Percentiles rank a stretch among this genome's conserved stretches.
phyloP scores from a whole-genome alignment of 2,329 filamentous ascomycete species.

The Aspergillus eucalypticola region DNA sequence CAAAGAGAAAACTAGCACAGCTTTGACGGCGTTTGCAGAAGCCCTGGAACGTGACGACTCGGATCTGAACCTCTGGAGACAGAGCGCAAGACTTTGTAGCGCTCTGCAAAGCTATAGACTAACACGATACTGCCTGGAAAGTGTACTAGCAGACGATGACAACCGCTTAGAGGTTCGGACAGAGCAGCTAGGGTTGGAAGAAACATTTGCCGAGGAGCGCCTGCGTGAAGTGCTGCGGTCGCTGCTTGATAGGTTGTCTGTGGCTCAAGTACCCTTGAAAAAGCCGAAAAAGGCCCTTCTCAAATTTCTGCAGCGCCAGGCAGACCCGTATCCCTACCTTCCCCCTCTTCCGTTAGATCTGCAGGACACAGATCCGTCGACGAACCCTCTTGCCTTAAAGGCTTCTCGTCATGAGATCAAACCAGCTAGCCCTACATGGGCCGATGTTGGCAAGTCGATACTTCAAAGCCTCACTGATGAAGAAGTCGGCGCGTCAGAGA shows the following conservation, averaged over 20 bases:
- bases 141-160: slow-evolving; percentile 63
- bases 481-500: slow-evolving; percentile 30
- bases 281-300: slow-evolving; percentile 55
- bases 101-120: slow-evolving; percentile 60
- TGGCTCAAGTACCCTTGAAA: slow-evolving; percentile 53
- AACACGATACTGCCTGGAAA: slow-evolving; percentile 63
- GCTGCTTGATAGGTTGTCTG: slow-evolving; percentile 58
- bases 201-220: slow-evolving; percentile 55
- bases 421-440: slow-evolving; percentile 45
- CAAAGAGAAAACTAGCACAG: slow-evolving; percentile 41
- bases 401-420: slow-evolving; percentile 43
- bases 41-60: slow-evolving; percentile 66
- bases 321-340: slow-evolving; percentile 56
- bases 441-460: slow-evolving; percentile 51
- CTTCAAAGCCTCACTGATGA: slow-evolving; percentile 47
- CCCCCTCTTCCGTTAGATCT: slow-evolving; percentile 37
- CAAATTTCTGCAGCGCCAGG: slow-evolving; percentile 53
- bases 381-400: slow-evolving; percentile 38
- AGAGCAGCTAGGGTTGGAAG: slow-evolving; percentile 60
- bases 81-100: slow-evolving; percentile 58
- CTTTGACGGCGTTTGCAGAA: slow-evolving; percentile 59
- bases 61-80: slow-evolving; percentile 65
- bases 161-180: slow-evolving; percentile 56
- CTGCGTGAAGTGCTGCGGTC: slow-evolving; percentile 51
- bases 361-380: slow-evolving; percentile 29